Evolutionary conservation across 164 flowering plant genomes (phyloP).

Genomic region (Vitis rupestris): DNA sequence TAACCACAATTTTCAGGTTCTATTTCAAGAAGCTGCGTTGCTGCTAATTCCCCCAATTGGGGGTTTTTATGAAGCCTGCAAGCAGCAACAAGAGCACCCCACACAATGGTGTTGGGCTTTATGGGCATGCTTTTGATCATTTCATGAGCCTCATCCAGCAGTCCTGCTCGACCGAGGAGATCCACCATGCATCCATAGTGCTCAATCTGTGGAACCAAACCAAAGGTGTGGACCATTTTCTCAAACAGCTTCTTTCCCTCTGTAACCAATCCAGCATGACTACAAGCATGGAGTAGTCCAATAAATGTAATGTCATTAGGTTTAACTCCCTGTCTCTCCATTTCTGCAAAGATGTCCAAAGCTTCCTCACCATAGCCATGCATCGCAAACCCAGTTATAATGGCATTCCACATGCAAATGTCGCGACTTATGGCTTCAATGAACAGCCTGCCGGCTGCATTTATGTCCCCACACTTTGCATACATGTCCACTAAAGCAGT

Average conservation of each 20-base stretch:
- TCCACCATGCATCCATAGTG: conserved; percentile 72
- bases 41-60: conserved; percentile 41
- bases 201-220: conserved; percentile 46
- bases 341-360: conserved; percentile 39
- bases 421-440: conserved; percentile 32
- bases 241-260: conserved; percentile 43
- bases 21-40: conserved; percentile 34
- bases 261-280: conserved; percentile 58
- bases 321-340: conserved; percentile 30
- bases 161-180: conserved; percentile 64
- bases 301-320: conserved; percentile 58
- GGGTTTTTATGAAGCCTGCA: conserved; percentile 50
- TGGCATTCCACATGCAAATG: conserved; percentile 56
- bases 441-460: conserved; percentile 37
- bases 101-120: conserved; percentile 39
- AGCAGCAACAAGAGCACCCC: conserved; percentile 58
- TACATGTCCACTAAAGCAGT: conserved; percentile 53
- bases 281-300: conserved; percentile 52
- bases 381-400: conserved; percentile 53
- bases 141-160: conserved; percentile 41
- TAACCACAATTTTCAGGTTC: conserved; percentile 50
- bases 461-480: conserved; percentile 52
- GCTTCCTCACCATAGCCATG: conserved; percentile 59
- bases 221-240: conserved; percentile 33
- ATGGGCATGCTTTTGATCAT: conserved; percentile 48